Base-by-base conservation (phyloP, 176 grass and related monocot species). In the Paspalum notatum region DNA sequence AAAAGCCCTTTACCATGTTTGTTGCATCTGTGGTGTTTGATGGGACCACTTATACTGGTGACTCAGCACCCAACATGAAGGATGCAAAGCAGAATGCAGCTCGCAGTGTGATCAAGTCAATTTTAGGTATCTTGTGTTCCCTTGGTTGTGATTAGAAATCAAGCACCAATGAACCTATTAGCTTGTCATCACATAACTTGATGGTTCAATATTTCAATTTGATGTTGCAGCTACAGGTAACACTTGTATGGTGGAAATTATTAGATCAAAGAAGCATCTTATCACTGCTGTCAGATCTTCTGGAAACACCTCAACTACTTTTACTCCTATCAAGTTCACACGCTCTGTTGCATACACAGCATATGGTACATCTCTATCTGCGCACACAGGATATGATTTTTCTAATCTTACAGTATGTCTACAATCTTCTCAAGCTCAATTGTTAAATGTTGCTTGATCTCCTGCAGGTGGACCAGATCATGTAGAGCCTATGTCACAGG, bases 41-140 rank as follows among this genome's bases (percentile, higher is more conserved):
- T 72, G 86, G 86, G 37, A 84, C 65, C 25, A 84, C 25, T 12
- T 97, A 91, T 68, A 67, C 41, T 42, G 89, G 94, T 87, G 84
- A 68, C 71, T 24, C 59, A 79, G 84, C 71, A 69, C 67, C 6
- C 42, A 90, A 12, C 71, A 97, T 90, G 86, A 97, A 89, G 84
- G 81, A 86, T 8, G 89, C 89, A 17, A 82, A 97, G 86, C 91
- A 97, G 44, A 86, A 60, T 59, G 87, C 86, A 66, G 94, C 89
- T 78, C 71, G 66, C 84, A 61, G 42, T 75, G 91, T 51, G 10
- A 25, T 94, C 53, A 72, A 85, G 50, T 88, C 75, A 47, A 86
- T 97, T 52, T 91, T 91, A 88, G 91, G 94, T 97, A 85, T 66
- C 26, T 48, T 82, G 20, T 71, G n/a, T 75, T 87, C 59, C 24